Evolutionary conservation across 495 filamentous ascomycete genomes (phyloP), one percentile per base, ranked within the genome.

Genomic region (Hyphodiscus hymeniophilus): DNA sequence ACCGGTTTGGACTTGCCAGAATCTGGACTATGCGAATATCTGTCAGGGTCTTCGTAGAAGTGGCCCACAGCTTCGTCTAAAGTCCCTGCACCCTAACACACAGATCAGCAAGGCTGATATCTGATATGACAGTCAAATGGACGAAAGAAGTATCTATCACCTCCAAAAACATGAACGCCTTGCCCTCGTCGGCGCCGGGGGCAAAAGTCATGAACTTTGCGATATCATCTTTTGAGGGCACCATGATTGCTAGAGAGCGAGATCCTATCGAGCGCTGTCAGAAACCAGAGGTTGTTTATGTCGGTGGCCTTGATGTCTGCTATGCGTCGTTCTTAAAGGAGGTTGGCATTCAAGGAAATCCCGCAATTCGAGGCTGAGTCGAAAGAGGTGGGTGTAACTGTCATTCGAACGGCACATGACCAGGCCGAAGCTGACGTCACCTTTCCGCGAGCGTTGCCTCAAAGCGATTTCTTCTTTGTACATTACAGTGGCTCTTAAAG

Each of bases 41-140:
- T 52, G 17, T 52, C 20, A n/a, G 50, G 50, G 21, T 47, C 38
- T 20, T 52, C 50, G 42, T 52, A 52, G 26, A 47, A 52, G 22
- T 52, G 42, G 23, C 23, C 30, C 7, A 52, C 50, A 36, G 50
- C 50, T 52, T 52, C 50, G 13, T 52, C 42, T 31, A 52, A 15
- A n/a, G 17, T 47, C 24, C 20, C 47, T 15, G 50, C 50, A 20
- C 38, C 43, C 50, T 52, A 34, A 16, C 20, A 36, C 2, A 42
- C n/a, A 26, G n/a, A 47, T 47, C 20, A 51, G 48, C 21, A 28
- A 33, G n/a, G 34, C n/a, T 23, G 18, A 36, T n/a, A n/a, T n/a
- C n/a, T n/a, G n/a, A n/a, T n/a, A n/a, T 13, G 23, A 17, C 7
- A 30, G 36, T 16, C 18, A 13, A 15, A 12, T 20, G 32, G 21